Base-by-base conservation (phyloP, 2,329 filamentous ascomycete species). In the Botrytis medusae region DNA sequence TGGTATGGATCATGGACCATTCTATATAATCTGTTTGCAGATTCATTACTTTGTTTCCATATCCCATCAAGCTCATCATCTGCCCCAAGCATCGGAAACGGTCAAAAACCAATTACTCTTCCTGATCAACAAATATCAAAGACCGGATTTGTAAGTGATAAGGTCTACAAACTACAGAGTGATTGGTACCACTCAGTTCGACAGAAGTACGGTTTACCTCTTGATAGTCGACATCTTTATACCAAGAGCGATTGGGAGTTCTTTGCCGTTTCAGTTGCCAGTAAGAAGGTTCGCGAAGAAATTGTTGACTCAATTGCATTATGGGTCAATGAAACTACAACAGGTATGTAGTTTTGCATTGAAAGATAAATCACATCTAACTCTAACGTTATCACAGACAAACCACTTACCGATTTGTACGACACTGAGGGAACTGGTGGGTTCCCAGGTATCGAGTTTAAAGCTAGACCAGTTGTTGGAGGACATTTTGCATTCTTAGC, bases 171-270 rank as follows among this genome's bases (percentile, higher is more conserved):
- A 77, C 89, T 90, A 76, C 93, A 97, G 80, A 94, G 91, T 64
- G 86, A 90, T 74, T 97, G 92, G 93, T 97, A 97, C 83, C 86
- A 88, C 75, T 87, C 88, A 22, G 93, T 95, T 16, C 88, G 93
- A 76, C 93, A 97, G 81, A 90, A 88, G 78, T 97, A 95, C 81
- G 94, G 94, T 1, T 84, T 97, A 5, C 93, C 94, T 0, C 87
- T 97, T 12, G 94, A 97, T 82, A 92, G 88, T 77, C 89, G 94
- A 61, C 93, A 96, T 81, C 82, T 95, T 4, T 96, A 96, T 82
- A 92, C 93, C 48, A 97, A 97, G 83, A 94, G 91, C 44, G 94
- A 97, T 83, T 97, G 94, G 94, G 91, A 96, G 78, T 94, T 97
- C 81, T 95, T 96, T 81, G 92, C 93, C 0, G 93, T 94, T 64